Evolutionary conservation across 129 eudicot species (phyloP).

Genomic region (Flaveria trinervia): DNA sequence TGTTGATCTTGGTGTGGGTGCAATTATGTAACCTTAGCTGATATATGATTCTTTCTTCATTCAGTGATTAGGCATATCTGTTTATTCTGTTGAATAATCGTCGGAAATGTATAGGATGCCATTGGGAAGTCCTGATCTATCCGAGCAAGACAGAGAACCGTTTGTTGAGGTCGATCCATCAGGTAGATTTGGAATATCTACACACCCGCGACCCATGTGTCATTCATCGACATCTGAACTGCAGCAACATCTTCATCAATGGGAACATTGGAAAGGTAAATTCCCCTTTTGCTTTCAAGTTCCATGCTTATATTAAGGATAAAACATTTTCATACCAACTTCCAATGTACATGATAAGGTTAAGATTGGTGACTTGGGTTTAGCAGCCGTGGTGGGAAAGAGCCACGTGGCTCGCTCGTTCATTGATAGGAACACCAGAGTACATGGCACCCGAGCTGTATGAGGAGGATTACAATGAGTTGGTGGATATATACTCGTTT

Average conservation of each 20-base stretch:
- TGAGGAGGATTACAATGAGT: constrained; percentile 72
- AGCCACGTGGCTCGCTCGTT: constrained; percentile 73
- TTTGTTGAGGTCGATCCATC: constrained; percentile 76
- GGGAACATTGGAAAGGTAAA: constrained; percentile 67
- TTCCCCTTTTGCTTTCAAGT: background rate
- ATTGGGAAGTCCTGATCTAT: constrained; percentile 29
- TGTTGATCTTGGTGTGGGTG: too few species aligned
- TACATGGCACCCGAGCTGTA: constrained; percentile 85
- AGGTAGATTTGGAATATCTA: constrained; percentile 62
- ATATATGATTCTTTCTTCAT: background rate
- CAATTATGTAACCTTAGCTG: background rate
- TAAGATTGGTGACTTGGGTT: constrained; percentile 72
- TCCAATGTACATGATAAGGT: constrained; percentile 36
- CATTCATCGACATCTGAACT: constrained; percentile 68
- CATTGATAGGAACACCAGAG: constrained; percentile 72
- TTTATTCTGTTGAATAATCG: background rate
- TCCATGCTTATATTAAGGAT: background rate
- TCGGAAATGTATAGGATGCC: constrained; percentile 37
- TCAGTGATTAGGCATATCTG: background rate
- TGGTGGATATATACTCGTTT: constrained; percentile 74
- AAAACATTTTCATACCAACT: background rate
- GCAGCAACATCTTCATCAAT: constrained; percentile 75
- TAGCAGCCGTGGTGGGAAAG: constrained; percentile 75
- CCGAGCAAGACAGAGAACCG: constrained; percentile 54
- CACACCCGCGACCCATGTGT: constrained; percentile 74